Percentiles rank a stretch among this genome's conserved stretches.
These are phyloP conservation scores for Termitomyces sp. DNA, from an alignment of 768 basidiomycete genomes.

Conservation along the genomic window DNA sequence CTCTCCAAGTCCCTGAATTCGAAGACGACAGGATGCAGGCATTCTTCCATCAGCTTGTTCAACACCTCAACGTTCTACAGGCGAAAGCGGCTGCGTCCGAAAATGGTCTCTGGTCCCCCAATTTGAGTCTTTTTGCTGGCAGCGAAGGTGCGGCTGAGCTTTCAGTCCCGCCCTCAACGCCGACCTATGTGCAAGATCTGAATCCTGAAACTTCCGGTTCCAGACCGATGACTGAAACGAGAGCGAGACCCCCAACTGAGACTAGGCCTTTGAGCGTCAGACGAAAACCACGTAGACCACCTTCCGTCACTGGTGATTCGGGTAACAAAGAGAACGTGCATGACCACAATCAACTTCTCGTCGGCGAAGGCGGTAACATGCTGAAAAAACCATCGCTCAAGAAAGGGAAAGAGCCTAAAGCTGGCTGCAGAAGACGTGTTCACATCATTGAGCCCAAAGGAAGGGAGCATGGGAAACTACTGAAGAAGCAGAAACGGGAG, in stretches of 20 bases:
- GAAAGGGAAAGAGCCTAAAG: constrained; percentile 29
- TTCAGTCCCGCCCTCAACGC: constrained; percentile 12
- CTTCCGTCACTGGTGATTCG: constrained; percentile 16
- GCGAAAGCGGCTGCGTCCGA: constrained; percentile 32
- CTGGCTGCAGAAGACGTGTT: constrained; percentile 28
- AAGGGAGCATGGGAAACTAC: constrained; percentile 28
- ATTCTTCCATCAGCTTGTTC: constrained; percentile 83
- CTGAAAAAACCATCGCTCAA: constrained; percentile 42
- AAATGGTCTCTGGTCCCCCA: constrained; percentile 13
- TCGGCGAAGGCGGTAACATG: constrained; percentile 16
- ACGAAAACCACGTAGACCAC: constrained; percentile 25
- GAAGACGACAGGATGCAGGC: constrained; percentile 73
- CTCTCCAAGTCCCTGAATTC: constrained; percentile 60
- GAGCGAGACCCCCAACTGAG: constrained; percentile 13
- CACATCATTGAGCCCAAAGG: constrained; percentile 48
- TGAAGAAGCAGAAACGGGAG: constrained; percentile 18
- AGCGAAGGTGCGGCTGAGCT: not conserved
- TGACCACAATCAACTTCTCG: constrained; percentile 12
- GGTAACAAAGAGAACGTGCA: constrained; percentile 58
- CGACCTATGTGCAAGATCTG: constrained; percentile 2
- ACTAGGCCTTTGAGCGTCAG: constrained; percentile 45
- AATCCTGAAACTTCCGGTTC: constrained; percentile 3
- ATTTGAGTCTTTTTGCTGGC: constrained; percentile 10
- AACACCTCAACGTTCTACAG: constrained; percentile 74
- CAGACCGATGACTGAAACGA: constrained; percentile 23